These are phyloP conservation scores for Epichloe gansuensis DNA, from an alignment of 2,329 filamentous ascomycete species.

Conservation along the genomic window DNA sequence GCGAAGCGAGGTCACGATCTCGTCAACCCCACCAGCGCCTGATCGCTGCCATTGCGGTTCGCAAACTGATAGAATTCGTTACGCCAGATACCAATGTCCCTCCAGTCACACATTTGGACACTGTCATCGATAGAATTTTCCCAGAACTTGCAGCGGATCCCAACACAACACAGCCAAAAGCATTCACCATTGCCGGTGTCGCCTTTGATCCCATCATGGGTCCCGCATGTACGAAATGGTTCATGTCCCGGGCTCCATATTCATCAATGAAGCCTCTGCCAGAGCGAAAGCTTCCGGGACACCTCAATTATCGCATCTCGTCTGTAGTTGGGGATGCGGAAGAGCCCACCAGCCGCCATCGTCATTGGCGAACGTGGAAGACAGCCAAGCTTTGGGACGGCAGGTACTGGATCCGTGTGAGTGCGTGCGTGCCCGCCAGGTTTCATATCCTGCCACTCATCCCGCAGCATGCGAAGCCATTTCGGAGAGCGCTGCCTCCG, in stretches of 20 bases:
- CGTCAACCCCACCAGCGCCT: constrained; percentile 25
- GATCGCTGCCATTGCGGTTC: constrained; percentile 33
- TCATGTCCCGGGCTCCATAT: constrained; percentile 34
- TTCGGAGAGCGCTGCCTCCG: constrained; percentile 30
- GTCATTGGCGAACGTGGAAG: constrained; percentile 20
- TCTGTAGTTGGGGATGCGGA: neutral
- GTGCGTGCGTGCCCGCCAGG: constrained; percentile 27
- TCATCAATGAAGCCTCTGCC: constrained; percentile 23
- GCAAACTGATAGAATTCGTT: constrained; percentile 35
- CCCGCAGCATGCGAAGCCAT: constrained; percentile 30
- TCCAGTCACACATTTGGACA: constrained; percentile 30
- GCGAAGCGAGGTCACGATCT: constrained; percentile 12
- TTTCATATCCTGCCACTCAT: constrained; percentile 35
- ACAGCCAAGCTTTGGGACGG: constrained; percentile 39
- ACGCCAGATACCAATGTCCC: constrained; percentile 34
- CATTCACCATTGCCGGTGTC: constrained; percentile 28
- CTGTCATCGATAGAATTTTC: constrained; percentile 34
- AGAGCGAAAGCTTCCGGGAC: constrained; percentile 13
- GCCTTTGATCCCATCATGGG: constrained; percentile 22
- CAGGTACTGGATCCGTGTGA: constrained; percentile 46
- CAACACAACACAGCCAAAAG: constrained; percentile 16
- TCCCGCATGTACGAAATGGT: constrained; percentile 22
- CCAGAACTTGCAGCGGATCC: constrained; percentile 25
- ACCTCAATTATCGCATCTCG: constrained; percentile 8
- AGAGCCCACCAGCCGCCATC: constrained; percentile 5